Percentiles rank a stretch among this genome's conserved stretches.
Conservation (phyloP, 768 basidiomycete species). For the Rhizopogon vulgaris region DNA sequence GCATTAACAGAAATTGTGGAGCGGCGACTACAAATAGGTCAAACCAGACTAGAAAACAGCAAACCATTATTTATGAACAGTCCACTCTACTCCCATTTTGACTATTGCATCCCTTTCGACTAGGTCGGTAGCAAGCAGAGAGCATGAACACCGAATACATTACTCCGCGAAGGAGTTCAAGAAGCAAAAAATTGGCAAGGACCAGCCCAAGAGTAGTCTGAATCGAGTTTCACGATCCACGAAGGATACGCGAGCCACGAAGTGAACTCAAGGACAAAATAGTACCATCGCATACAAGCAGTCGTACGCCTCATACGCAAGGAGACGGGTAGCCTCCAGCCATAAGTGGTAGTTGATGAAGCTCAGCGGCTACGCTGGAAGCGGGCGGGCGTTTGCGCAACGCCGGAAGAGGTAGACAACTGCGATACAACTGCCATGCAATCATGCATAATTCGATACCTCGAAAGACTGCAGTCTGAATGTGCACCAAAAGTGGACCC, state of each 20-base stretch:
- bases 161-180: constrained; percentile 5
- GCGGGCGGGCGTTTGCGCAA: not conserved
- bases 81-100: too few relatives aligned
- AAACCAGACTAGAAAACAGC: not conserved
- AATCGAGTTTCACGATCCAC: constrained; percentile 10
- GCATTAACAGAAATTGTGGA: not conserved
- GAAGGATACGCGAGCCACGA: constrained; percentile 9
- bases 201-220: constrained; percentile 12
- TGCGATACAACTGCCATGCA: too few relatives aligned
- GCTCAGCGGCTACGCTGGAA: not conserved
- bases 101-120: too few relatives aligned
- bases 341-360: not conserved
- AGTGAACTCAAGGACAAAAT: constrained; percentile 8
- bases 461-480: not conserved
- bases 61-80: not conserved
- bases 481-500: not conserved
- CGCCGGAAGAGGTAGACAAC: not conserved
- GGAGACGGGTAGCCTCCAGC: not conserved
- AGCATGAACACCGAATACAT: constrained; percentile 2
- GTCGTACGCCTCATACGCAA: not conserved
- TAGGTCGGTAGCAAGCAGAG: not conserved
- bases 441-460: not conserved
- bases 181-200: constrained; percentile 4
- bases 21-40: not conserved
- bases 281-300: not conserved